Conservation (phyloP, 2,329 filamentous ascomycete species). For the Cytospora paraplurivora region DNA sequence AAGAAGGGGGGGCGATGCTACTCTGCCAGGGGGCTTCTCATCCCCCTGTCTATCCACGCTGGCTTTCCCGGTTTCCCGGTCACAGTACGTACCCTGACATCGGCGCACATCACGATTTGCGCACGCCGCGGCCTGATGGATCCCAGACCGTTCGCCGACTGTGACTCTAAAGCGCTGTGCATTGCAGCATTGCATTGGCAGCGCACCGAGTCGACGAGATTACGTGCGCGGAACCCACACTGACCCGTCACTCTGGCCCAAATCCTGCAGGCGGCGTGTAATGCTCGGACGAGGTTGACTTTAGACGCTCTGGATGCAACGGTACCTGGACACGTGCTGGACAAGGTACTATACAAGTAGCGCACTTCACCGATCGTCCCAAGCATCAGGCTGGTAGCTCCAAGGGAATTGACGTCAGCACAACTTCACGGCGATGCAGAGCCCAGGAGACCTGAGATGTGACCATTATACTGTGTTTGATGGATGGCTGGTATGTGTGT, state of each 20-base stretch:
- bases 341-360: not conserved
- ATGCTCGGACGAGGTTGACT: constrained; percentile 8
- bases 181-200: constrained; percentile 27
- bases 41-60: constrained; percentile 8
- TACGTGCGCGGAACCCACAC: constrained; percentile 6
- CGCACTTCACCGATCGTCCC: not conserved
- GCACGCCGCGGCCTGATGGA: not conserved
- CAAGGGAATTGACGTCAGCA: not conserved
- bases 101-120: not conserved
- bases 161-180: constrained; percentile 21
- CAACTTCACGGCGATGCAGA: not conserved
- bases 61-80: constrained; percentile 7
- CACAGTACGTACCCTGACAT: constrained; percentile 16
- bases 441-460: not conserved
- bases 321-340: constrained; percentile 10
- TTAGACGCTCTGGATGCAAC: constrained; percentile 9
- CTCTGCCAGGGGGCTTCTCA: not conserved
- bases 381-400: not conserved
- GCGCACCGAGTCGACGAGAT: constrained; percentile 24
- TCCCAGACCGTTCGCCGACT: not conserved
- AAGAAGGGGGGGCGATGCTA: constrained; percentile 10
- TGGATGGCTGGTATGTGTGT: not conserved
- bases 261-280: constrained; percentile 16
- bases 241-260: not conserved
- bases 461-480: not conserved